Base-by-base conservation (phyloP, 352 stramenopile species). In the Bremia lactucae region DNA sequence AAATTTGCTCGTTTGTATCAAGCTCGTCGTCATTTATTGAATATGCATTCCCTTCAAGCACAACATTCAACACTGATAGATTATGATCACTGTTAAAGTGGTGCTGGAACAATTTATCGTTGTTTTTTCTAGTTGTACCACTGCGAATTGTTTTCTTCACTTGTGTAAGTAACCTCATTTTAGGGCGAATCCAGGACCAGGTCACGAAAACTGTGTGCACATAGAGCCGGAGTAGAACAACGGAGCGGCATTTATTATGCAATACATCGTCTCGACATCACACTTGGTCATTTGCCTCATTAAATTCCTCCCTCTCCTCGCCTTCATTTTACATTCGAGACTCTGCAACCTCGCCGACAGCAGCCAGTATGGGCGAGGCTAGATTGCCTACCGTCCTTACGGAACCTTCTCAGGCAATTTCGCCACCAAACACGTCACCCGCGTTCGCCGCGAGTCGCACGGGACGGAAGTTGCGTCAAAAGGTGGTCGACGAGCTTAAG, bases 401-500 rank as follows among this genome's bases (percentile, higher is more conserved):
- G 31, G 13, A 34, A 4, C 45, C 33, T 21, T 25, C 44, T 4
- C 28, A 34, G 13, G 14, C 33, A 25, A 25, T 36, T 24, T 36
- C 48, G 25, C 20, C 39, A 14, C 16, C 37, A 9, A 29, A 9
- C 26, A n/a, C 36, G 13, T 49, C 45, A 6, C 34, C 51, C 20
- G 19, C 45, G 10, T 36, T 28, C 14, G 23, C 52, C 11, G 20
- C 29, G 0, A 37, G 41, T 31, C 53, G 49, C 15, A 60, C 57
- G 11, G 59, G 57, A 16, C 62, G 65, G 8, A 60, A 72, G 6
- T 34, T 86, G 22, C 63, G 67, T 4, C 61, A 68, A 10, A 83
- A 82, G 33, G 51, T 86, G 31, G 60, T 83, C 18, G 68, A 86
- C 36, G 73, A 86, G 50, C 50, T 86, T 46, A 81, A 81, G 60